Percentiles rank a stretch among this genome's conserved stretches.
phyloP scores from a whole-genome alignment of 306 rosid species.

The Boehmeria nivea region DNA sequence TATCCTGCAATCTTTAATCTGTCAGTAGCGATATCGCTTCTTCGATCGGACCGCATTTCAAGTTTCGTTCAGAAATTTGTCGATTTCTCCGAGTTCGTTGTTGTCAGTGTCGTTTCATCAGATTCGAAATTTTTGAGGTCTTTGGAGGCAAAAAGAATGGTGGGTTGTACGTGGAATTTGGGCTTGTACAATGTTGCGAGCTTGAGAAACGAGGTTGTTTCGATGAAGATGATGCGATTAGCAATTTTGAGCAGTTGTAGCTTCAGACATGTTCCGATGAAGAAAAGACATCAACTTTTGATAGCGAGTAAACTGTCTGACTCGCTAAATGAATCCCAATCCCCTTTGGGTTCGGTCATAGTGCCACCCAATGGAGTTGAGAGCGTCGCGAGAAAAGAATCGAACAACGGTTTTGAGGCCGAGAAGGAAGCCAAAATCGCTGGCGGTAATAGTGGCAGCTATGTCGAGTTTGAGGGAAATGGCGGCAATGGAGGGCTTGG shows the following conservation, averaged over 20 bases:
- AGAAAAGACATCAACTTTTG: constrained; percentile 28
- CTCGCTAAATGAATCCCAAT: constrained; percentile 35
- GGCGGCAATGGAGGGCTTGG: constrained; percentile 20
- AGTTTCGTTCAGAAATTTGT: too few species aligned
- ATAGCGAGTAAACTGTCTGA: constrained; percentile 36
- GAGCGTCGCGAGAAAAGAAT: constrained; percentile 23
- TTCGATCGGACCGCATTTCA: too few species aligned
- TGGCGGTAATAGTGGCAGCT: constrained; percentile 13
- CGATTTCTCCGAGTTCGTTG: too few species aligned
- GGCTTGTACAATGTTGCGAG: too few species aligned
- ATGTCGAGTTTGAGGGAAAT: constrained; percentile 27
- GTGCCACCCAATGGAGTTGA: constrained; percentile 35
- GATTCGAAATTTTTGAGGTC: too few species aligned
- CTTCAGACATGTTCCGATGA: constrained; percentile 20
- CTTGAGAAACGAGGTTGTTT: too few species aligned
- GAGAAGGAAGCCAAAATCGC: constrained; percentile 23
- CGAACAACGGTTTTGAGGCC: constrained; percentile 18
- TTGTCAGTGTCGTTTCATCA: too few species aligned
- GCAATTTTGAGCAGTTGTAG: constrained; percentile 26
- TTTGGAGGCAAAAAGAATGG: too few species aligned
- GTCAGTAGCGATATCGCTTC: too few species aligned
- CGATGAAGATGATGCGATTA: constrained; percentile 30
- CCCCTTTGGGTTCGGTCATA: constrained; percentile 26
- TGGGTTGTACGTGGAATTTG: too few species aligned
- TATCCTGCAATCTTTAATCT: too few species aligned